A percentile compares a stretch with the other conserved stretches of the same genome.
These are phyloP conservation scores for Populus hybrid DNA, from an alignment of 441 rosid species.

Conservation along the genomic window DNA sequence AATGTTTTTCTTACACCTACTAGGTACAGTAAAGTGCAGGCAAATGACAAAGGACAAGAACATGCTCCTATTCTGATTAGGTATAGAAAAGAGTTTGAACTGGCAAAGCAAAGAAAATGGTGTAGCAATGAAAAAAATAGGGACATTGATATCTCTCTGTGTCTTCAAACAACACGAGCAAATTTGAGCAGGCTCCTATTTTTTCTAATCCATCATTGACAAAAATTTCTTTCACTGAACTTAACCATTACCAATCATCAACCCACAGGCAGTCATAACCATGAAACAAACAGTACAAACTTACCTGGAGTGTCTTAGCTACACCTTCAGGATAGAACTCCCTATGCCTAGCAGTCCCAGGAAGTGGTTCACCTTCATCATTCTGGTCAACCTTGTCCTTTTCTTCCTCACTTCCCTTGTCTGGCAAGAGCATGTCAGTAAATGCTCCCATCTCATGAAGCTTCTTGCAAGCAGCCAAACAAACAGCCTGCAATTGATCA, in stretches of 20 bases:
- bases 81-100: not conserved
- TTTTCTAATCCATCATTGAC: not conserved
- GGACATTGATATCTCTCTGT: not conserved
- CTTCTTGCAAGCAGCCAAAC: slow-evolving; percentile 99
- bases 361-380: slow-evolving; percentile 96
- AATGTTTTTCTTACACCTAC: not conserved
- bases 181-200: not conserved
- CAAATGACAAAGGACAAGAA: not conserved
- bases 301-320: slow-evolving; percentile 82
- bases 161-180: not conserved
- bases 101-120: not conserved
- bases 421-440: slow-evolving; percentile 98
- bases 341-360: slow-evolving; percentile 98
- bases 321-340: slow-evolving; percentile 99
- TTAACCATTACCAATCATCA: not conserved
- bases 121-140: not conserved
- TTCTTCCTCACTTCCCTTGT: slow-evolving; percentile 95
- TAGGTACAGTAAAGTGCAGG: not conserved
- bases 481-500: slow-evolving; percentile 72
- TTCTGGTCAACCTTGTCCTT: slow-evolving; percentile 72
- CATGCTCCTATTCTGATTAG: not conserved
- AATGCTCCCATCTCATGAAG: slow-evolving; percentile 99
- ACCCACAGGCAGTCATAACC: slow-evolving; percentile 6
- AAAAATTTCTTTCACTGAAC: not conserved
- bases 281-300: slow-evolving; percentile 21